Evolutionary conservation across 495 filamentous ascomycete genomes (phyloP), one percentile per base, ranked within the genome.

Genomic region (Lichenothelia convexa): DNA sequence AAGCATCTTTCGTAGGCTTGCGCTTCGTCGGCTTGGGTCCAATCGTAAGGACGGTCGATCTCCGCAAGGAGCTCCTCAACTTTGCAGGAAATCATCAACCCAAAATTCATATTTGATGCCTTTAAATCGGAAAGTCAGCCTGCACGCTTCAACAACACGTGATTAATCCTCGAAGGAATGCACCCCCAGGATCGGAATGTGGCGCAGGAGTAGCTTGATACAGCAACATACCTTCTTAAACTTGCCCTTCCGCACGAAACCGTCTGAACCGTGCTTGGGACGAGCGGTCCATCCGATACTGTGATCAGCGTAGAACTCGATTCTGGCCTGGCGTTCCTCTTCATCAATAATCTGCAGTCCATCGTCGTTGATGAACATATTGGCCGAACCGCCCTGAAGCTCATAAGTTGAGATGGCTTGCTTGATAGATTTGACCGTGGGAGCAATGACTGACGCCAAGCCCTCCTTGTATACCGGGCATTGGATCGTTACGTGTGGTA

Each of bases 41-140:
- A 82, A 21, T 65, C 65, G 24, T 62, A 59, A 12, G 59, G 59
- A 15, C 76, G 66, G 18, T 73, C 55, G 46, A 73, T 59, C 18
- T 43, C 36, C 6, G 54, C 55, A 18, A 84, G 62, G 46, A 71
- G 73, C 15, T 81, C 76, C 52, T 86, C 79, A 0, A 84, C 73
- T 40, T 72, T 71, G 55, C 70, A 74, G 13, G 75, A 79, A 41
- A 85, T 65, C 63, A 78, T 75, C 22, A 86, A 59, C 7, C 65
- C 78, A 43, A 68, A 86, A 58, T 86, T 86, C 79, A 86, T 86
- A 62, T 86, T 86, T 20, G 74, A 80, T 8, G 78, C 78, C 41
- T 47, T 18, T 17, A 44, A 27, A 11, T 18, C 11, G 18, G 41
- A n/a, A 32, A 18, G 12, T 39, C 34, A 15, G 26, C 3, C 7